Conservation (phyloP, 495 filamentous ascomycete genomes). For the Cercophora scortea region DNA sequence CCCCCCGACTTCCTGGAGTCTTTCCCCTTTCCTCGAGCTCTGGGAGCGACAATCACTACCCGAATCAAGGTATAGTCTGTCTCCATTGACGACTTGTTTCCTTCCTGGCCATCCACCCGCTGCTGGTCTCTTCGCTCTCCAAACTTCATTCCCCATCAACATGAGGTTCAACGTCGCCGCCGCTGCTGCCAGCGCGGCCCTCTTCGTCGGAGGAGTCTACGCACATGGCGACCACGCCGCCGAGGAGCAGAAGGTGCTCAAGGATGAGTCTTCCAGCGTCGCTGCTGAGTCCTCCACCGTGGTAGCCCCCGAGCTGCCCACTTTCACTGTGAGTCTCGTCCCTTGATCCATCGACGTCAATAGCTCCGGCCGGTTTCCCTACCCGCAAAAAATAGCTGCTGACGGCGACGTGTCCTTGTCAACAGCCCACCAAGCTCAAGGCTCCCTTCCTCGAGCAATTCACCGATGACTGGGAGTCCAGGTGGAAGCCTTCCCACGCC, state of each 20-base stretch:
- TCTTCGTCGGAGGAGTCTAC: slow-evolving; percentile 59
- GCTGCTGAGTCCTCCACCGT: slow-evolving; percentile 48
- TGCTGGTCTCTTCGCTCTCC: slow-evolving; percentile 13
- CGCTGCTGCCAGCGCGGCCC: slow-evolving; percentile 60
- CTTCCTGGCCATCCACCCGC: slow-evolving; percentile 4
- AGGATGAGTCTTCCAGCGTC: slow-evolving; percentile 32
- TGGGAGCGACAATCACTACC: slow-evolving; percentile 33
- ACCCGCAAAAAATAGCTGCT: slow-evolving; percentile 12
- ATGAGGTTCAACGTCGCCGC: slow-evolving; percentile 74
- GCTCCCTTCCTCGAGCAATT: slow-evolving; percentile 98
- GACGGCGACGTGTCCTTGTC: slow-evolving; percentile 8
- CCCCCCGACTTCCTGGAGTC: slow-evolving; percentile 16
- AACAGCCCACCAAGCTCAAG: slow-evolving; percentile 75
- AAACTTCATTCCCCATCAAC: slow-evolving; percentile 21
- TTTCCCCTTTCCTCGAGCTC: slow-evolving; percentile 32
- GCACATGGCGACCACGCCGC: slow-evolving; percentile 25
- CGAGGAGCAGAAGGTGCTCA: slow-evolving; percentile 56
- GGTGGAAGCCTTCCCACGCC: slow-evolving; percentile 91
- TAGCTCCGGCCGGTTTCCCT: background rate
- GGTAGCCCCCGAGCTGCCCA: slow-evolving; percentile 56
- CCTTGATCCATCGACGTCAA: background rate
- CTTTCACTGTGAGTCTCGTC: slow-evolving; percentile 73
- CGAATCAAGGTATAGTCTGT: slow-evolving; percentile 13
- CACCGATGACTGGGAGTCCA: slow-evolving; percentile 82
- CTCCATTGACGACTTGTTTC: slow-evolving; percentile 12